Evolutionary conservation across 2,329 filamentous ascomycete species (phyloP), one percentile per base, ranked within the genome.

Genomic region (Epichloe hybrida): DNA sequence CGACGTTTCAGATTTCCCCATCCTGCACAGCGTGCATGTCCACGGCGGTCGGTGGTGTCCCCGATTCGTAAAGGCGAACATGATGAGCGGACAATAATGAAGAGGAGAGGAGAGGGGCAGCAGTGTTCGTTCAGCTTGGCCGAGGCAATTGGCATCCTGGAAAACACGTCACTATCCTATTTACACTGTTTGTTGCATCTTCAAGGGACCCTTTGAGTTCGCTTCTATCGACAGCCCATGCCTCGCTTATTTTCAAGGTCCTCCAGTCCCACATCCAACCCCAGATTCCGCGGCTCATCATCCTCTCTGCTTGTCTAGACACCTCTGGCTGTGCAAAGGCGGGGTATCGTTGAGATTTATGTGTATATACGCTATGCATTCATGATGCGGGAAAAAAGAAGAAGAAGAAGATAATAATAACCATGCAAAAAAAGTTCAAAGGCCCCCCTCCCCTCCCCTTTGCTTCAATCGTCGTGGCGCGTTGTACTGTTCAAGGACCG

Each of bases 341-440:
- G 63, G 64, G 64, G 64, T 67, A 66, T 67, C 64, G 64, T 67
- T 67, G 64, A 67, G 64, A 67, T 67, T 59, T 65, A 61, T 58
- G 61, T 66, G 64, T 63, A 65, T 62, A 66, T 66, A 59, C 56
- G 31, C 43, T 57, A 64, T 64, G 62, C 62, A 17, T 61, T 56
- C 58, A 40, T 41, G 23, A n/a, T 37, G 49, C 6, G 7, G 46
- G 23, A 46, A 36, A 21, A 6, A 44, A 13, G 6, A 27, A 57
- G 2, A 17, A 17, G 17, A 17, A 17, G 17, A 17, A 17, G 17
- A 17, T 1, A 17, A 54, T 58, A 59, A 55, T 58, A 56, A 46
- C 55, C 56, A 31, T 21, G n/a, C 46, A 44, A 40, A 40, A 52
- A 40, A 39, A 48, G 36, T 5, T 38, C 12, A 38, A 50, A 41